Percentiles rank a stretch among this genome's conserved stretches.
Evolutionary conservation across 2,329 filamentous ascomycete genomes (phyloP).

Genomic region (Phialophora verrucosa): DNA sequence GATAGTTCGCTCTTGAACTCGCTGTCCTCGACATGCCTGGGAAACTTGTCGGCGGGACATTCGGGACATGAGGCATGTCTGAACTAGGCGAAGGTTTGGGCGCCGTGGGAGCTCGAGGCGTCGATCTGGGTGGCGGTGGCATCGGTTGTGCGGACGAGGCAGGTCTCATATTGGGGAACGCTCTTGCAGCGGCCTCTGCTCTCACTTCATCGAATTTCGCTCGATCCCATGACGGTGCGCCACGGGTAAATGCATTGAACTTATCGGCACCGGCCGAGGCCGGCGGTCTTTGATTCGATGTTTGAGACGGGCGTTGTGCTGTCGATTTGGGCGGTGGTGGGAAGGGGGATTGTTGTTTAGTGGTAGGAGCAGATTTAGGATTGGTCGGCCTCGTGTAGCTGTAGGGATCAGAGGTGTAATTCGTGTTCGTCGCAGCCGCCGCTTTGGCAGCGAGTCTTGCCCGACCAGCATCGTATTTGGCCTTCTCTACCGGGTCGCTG

Average conservation of each 20-base stretch:
- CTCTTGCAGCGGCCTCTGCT: conserved; percentile 36
- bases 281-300: conserved; percentile 29
- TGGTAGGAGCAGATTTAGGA: conserved; percentile 22
- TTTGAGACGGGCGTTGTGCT: conserved; percentile 22
- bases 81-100: conserved; percentile 29
- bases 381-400: conserved; percentile 28
- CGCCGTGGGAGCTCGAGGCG: conserved; percentile 36
- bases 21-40: conserved; percentile 47
- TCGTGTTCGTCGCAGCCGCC: conserved; percentile 22
- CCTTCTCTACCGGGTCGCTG: conserved; percentile 62
- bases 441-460: conserved; percentile 37
- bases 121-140: conserved; percentile 29
- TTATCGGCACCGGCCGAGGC: conserved; percentile 36
- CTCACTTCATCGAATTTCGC: conserved; percentile 35
- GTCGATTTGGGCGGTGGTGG: conserved; percentile 33
- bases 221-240: conserved; percentile 38
- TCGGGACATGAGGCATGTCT: conserved; percentile 43
- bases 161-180: conserved; percentile 37
- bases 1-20: conserved; percentile 61
- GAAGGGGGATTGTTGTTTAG: conserved; percentile 29
- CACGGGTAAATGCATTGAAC: conserved; percentile 37
- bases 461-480: conserved; percentile 68
- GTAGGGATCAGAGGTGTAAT: conserved; percentile 30
- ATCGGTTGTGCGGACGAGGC: conserved; percentile 25
- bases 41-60: conserved; percentile 42